phyloP scores from a whole-genome alignment of 1,284 basidiomycete species.

The Cutaneotrichosporon sp. region DNA sequence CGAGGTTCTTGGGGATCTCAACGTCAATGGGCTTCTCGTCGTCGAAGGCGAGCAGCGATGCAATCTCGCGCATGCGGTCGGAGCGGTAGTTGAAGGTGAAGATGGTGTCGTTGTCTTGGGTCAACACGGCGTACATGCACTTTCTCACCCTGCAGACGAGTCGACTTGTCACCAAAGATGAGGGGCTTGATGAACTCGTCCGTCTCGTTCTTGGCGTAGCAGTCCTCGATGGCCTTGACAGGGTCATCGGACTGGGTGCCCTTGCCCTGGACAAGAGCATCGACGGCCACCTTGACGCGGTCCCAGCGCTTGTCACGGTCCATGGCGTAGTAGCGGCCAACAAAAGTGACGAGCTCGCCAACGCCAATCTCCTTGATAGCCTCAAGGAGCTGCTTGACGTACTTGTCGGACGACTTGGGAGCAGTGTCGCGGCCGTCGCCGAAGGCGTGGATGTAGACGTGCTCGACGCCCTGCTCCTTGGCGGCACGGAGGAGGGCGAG shows the following conservation, averaged over 20 bases:
- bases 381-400: slow-evolving; percentile 71
- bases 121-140: not conserved
- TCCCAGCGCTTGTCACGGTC: slow-evolving; percentile 95
- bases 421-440: slow-evolving; percentile 85
- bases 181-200: slow-evolving; percentile 94
- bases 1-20: slow-evolving; percentile 76
- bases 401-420: slow-evolving; percentile 71
- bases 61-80: slow-evolving; percentile 88
- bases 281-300: slow-evolving; percentile 80
- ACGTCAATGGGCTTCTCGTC: slow-evolving; percentile 77
- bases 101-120: slow-evolving; percentile 67
- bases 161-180: slow-evolving; percentile 74
- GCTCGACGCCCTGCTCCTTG: slow-evolving; percentile 75
- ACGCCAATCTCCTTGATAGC: slow-evolving; percentile 71
- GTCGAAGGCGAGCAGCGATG: slow-evolving; percentile 71
- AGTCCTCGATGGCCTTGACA: slow-evolving; percentile 67
- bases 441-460: slow-evolving; percentile 86
- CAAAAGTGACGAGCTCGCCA: slow-evolving; percentile 68
- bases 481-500: slow-evolving; percentile 84
- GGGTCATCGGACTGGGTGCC: slow-evolving; percentile 66
- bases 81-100: slow-evolving; percentile 96
- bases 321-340: slow-evolving; percentile 92
- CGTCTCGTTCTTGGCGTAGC: slow-evolving; percentile 77
- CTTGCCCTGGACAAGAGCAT: slow-evolving; percentile 73
- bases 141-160: slow-evolving; percentile 71